phyloP scores from a whole-genome alignment of 2,329 filamentous ascomycete genomes.

The Chalara sp. region DNA sequence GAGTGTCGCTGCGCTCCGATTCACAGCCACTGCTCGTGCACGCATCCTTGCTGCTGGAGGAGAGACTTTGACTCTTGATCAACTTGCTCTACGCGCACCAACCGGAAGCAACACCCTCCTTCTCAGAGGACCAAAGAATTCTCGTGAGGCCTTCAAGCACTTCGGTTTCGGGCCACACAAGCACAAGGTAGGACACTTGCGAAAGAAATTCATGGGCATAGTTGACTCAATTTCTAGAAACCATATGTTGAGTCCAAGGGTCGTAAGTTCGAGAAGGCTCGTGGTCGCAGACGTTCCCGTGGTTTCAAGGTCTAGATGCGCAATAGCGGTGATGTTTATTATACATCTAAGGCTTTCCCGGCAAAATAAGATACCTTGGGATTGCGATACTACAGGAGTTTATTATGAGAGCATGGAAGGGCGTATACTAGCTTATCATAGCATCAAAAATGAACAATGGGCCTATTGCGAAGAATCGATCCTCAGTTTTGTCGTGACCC shows the following conservation, averaged over 20 bases:
- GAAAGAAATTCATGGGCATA: neutral
- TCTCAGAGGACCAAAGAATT: constrained; percentile 96
- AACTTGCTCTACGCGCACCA: constrained; percentile 90
- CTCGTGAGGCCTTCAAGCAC: constrained; percentile 97
- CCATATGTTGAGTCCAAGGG: constrained; percentile 97
- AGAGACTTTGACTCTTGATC: constrained; percentile 91
- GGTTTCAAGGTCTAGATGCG: constrained; percentile 97
- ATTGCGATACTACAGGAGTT: constrained; percentile 1
- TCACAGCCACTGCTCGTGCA: constrained; percentile 92
- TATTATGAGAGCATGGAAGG: constrained; percentile 13
- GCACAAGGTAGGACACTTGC: constrained; percentile 70
- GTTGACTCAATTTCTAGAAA: constrained; percentile 58
- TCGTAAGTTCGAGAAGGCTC: constrained; percentile 98
- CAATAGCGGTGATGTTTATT: constrained; percentile 11
- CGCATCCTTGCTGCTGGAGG: constrained; percentile 90
- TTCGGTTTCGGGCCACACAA: constrained; percentile 98
- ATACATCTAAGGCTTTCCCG: constrained; percentile 16
- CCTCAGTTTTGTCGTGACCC: too few species aligned
- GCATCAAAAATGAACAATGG: neutral
- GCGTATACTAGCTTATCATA: constrained; percentile 8
- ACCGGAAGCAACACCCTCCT: constrained; percentile 96
- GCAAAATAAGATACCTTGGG: constrained; percentile 12
- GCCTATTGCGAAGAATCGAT: too few species aligned
- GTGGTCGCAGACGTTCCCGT: constrained; percentile 95
- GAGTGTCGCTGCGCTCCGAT: constrained; percentile 87